Evolutionary conservation across 1,284 basidiomycete species (phyloP).

Genomic region (Austroboletus niveus): DNA sequence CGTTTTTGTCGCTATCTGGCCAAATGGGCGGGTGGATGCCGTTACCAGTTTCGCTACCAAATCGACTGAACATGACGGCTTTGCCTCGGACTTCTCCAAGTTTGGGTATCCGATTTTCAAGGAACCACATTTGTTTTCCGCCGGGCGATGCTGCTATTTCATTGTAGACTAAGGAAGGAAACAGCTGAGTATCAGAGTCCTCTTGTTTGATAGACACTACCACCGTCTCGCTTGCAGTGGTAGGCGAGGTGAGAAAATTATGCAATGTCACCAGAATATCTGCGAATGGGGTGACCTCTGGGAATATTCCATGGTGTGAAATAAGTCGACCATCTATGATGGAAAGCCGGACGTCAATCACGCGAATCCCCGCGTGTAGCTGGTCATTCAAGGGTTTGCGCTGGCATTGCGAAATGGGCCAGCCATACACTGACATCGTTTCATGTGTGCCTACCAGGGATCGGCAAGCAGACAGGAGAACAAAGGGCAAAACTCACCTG

Average conservation of each 20-base stretch:
- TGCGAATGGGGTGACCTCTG: constrained; percentile 67
- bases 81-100: constrained; percentile 83
- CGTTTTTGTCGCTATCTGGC: constrained; percentile 72
- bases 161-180: constrained; percentile 64
- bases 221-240: constrained; percentile 65
- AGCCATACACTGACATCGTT: constrained; percentile 78
- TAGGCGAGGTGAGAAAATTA: constrained; percentile 60
- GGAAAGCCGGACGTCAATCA: constrained; percentile 78
- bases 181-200: constrained; percentile 50
- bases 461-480: not conserved
- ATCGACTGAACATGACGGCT: constrained; percentile 80
- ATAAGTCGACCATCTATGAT: constrained; percentile 61
- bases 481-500: constrained; percentile 47
- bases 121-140: constrained; percentile 70
- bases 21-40: constrained; percentile 81
- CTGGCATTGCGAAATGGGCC: constrained; percentile 79
- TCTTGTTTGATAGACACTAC: constrained; percentile 89
- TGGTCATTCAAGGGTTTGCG: constrained; percentile 53
- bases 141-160: constrained; percentile 60
- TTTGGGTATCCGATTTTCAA: constrained; percentile 73
- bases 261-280: constrained; percentile 59
- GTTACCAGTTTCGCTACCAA: constrained; percentile 58
- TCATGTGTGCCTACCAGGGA: constrained; percentile 62
- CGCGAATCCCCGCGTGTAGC: constrained; percentile 68
- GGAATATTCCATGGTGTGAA: constrained; percentile 78